These are phyloP conservation scores for Schwanniomyces pseudopolymorphus DNA, from an alignment of 805 yeast species.

Conservation along the genomic window DNA sequence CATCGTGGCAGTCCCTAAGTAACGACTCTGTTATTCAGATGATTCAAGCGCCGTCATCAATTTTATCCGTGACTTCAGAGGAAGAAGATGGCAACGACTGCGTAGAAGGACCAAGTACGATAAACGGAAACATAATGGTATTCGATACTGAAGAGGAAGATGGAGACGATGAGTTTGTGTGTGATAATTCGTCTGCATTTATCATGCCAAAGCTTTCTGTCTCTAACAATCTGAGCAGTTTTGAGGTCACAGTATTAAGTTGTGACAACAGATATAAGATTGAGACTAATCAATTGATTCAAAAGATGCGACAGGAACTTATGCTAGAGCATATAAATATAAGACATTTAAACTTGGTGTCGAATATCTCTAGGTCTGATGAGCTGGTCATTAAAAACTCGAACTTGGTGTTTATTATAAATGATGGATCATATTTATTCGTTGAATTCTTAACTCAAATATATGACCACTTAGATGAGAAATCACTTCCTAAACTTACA, in stretches of 20 bases:
- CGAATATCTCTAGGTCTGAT: conserved; percentile 8
- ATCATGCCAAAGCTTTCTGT: conserved; percentile 39
- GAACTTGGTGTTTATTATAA: conserved; percentile 32
- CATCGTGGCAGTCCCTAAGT: conserved; percentile 33
- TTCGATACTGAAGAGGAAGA: conserved; percentile 45
- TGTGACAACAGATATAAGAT: conserved; percentile 13
- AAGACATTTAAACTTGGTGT: conserved; percentile 13
- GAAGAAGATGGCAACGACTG: conserved; percentile 16
- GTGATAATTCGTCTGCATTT: conserved; percentile 20
- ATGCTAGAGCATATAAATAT: conserved; percentile 11
- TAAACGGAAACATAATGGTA: conserved; percentile 29
- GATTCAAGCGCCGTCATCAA: conserved; percentile 7
- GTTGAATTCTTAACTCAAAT: conserved; percentile 21
- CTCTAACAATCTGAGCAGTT: conserved; percentile 4
- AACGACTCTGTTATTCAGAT: conserved; percentile 16
- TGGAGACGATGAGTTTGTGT: conserved; percentile 8
- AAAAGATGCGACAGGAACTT: conserved; percentile 13
- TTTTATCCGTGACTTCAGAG: conserved; percentile 28
- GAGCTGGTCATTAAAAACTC: conserved; percentile 19
- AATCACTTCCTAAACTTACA: conserved; percentile 25
- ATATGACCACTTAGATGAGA: conserved; percentile 6
- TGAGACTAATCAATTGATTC: conserved; percentile 20
- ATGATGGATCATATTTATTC: conserved; percentile 36
- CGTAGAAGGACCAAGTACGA: conserved; percentile 4
- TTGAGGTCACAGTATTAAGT: conserved; percentile 24